Base-by-base conservation (phyloP, 441 rosid species). In the Populus trichocarpa region DNA sequence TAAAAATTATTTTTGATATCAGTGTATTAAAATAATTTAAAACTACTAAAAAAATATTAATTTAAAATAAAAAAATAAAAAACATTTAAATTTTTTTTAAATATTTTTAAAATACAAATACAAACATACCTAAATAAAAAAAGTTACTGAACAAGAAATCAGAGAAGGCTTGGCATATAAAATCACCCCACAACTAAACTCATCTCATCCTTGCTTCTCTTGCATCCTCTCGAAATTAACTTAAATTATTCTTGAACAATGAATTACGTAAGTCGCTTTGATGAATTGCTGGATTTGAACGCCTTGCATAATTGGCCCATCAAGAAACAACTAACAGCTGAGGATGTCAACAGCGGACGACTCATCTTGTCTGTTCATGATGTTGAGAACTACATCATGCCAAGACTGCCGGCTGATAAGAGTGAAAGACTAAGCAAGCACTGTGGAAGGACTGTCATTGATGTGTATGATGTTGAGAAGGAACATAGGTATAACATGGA, bases 81-180 rank as follows among this genome's bases (percentile, higher is more conserved):
- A 25, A 25, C 1, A 25, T 25, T 25, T 25, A 25, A 25, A n/a
- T n/a, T 25, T 25, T 25, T 25, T 25, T 25, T 25, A 25, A 25
- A 25, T 25, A 25, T 28, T 28, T 28, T 28, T 28, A 28, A 30
- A 30, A 30, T 3, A 30, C 0, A 3, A 30, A 30, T 3, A 30
- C 3, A 36, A 6, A 6, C 9, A 8, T 0, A 1, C 0, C 1
- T 0, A 42, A 3, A 11, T 0, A 12, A 13, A 1, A 46, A 11
- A 46, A 13, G 53, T 1, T 46, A 46, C 0, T 46, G 16, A 46
- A 13, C 2, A 46, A 14, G 2, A 46, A 46, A 13, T 46, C 53
- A 3, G 18, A 46, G 16, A 11, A 40, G 16, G 4, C 57, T 1
- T 46, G 7, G 57, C 57, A 4, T 46, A 46, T 46, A 50, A 50